These are phyloP conservation scores for Taphrina populina DNA, from an alignment of 1,139 yeast species.

Conservation along the genomic window DNA sequence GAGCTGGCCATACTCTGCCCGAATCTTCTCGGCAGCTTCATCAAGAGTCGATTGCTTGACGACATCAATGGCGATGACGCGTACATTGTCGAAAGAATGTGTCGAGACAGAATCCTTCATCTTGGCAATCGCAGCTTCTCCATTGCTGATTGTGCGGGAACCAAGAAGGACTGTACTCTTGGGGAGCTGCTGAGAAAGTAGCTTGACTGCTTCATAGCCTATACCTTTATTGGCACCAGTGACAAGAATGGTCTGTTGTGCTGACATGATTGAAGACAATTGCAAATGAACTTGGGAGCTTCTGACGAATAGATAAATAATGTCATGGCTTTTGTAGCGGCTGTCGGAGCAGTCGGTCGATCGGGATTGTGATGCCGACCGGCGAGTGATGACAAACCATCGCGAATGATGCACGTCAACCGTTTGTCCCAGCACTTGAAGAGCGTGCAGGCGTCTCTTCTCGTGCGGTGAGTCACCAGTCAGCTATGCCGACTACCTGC, in stretches of 20 bases:
- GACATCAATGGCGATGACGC: not conserved
- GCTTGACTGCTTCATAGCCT: slow-evolving; percentile 7
- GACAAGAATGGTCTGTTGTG: not conserved
- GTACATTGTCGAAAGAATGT: slow-evolving; percentile 2
- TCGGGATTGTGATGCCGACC: too few relatives aligned
- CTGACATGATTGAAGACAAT: too few relatives aligned
- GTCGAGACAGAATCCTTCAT: not conserved
- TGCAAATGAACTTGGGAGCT: too few relatives aligned
- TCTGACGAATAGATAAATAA: too few relatives aligned
- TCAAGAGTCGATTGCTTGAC: not conserved
- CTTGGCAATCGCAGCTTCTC: not conserved
- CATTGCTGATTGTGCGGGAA: slow-evolving; percentile 4
- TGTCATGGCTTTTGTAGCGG: too few relatives aligned
- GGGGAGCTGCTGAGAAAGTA: slow-evolving; percentile 1
- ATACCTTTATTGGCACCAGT: slow-evolving; percentile 6
- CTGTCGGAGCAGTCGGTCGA: too few relatives aligned
- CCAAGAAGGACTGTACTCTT: slow-evolving; percentile 1
- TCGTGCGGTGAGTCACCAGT: too few relatives aligned
- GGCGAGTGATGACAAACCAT: too few relatives aligned
- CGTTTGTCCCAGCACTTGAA: too few relatives aligned
- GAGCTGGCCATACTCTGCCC: slow-evolving; percentile 4
- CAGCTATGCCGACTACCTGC: too few relatives aligned
- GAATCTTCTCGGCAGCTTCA: not conserved
- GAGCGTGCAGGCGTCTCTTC: too few relatives aligned
- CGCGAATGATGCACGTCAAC: too few relatives aligned